Evolutionary conservation across 2,329 filamentous ascomycete genomes (phyloP), one percentile per base, ranked within the genome.

Genomic region (Cladobotryum protrusum): DNA sequence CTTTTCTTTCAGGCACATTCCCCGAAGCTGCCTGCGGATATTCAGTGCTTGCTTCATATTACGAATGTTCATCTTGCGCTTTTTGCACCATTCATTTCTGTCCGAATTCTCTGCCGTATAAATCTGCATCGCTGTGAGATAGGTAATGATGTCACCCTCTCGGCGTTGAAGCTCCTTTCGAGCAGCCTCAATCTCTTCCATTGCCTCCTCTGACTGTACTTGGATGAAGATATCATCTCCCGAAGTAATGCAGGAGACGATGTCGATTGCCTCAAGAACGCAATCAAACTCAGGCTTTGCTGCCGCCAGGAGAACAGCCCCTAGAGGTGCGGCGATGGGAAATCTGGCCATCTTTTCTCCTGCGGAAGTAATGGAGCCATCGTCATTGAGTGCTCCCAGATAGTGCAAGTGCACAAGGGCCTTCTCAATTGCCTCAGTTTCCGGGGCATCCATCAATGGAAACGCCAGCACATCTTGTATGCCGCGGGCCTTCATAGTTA

Each of bases 401-500:
- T 86, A 80, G 47, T 89, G 81, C 0, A 99, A 77, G 48, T 93
- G 87, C 5, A 93, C 68, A 1, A 96, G 73, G 0, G 91, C 90
- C 57, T 89, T 89, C 58, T 92, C 83, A 45, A 96, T 79, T 0
- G 87, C 79, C 55, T 95, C 86, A 3, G 82, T 70, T 8, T 87
- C 83, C 0, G 93, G 93, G 1, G 80, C 78, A 49, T 95, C 90
- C 64, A 97, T 83, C 43, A 96, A 81, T 0, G 92, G 89, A 54
- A 99, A 99, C 0, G 77, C 73, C 17, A 90, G 73, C 2, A 96
- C 80, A 61, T 97, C 86, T 20, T 87, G 77, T 12, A 97, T 84
- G 0, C 91, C 90, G 48, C 90, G 81, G 1, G 92, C 90, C 66
- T 96, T 96, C 86, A 99, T 95, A 0, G 88, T 95, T 9, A 99